Evolutionary conservation across 2,329 filamentous ascomycete species (phyloP), one percentile per base, ranked within the genome.

Genomic region (Xylaria sp.): DNA sequence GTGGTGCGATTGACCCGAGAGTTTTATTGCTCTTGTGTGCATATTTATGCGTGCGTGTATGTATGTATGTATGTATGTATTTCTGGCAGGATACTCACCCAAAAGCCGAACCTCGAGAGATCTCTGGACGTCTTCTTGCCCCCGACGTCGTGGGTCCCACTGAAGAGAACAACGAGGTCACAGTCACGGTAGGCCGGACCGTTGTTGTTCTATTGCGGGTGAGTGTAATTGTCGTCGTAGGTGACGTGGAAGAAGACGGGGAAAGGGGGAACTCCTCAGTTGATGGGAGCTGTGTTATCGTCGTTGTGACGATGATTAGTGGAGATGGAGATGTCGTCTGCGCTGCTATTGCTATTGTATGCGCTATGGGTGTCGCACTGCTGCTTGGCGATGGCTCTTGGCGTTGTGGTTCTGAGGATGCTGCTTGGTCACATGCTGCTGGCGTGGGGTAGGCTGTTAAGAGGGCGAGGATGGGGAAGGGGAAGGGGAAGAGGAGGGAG

Each of bases 141-240:
- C 66, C 56, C 8, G 62, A 61, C n/a, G 66, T 65, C 8, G 57
- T 46, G 5, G 66, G 9, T 8, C 15, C 36, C 9, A 33, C 2
- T 2, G 62, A 46, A 15, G 66, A 57, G 23, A 65, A 61, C 9
- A 65, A 51, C 41, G 66, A 65, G 1, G 62, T 65, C 57, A 68
- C 51, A 6, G 66, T 68, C 23, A 68, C 51, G 13, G 66, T 68
- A 3, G 66, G 62, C 36, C 62, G 41, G 49, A 68, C 59, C 25
- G 66, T 68, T 23, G 57, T 68, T 18, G 62, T 68, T 13, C 57
- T 28, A 25, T 56, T 65, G 56, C 66, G 60, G 1, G 62, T 68
- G 8, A 68, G 54, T 3, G 66, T 68, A 15, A 68, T 64, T 18
- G 62, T 65, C 9, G 60, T 51, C 13, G 61, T 61, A 13, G 56